phyloP scores from a whole-genome alignment of 192 early-diverging fungal species.

The Coemansia sp. region DNA sequence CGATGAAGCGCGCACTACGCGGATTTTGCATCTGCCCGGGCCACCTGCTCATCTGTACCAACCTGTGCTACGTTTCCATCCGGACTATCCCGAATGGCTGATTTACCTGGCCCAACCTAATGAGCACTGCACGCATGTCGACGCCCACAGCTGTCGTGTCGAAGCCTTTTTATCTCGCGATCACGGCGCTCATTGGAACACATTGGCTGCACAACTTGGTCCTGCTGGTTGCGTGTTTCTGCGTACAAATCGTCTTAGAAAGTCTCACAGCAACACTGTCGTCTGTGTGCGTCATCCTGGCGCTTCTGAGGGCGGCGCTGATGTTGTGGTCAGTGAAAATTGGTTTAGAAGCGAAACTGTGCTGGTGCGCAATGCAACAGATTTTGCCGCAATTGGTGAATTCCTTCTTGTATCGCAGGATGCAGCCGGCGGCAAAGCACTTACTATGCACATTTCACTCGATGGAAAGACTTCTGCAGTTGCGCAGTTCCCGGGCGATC shows the following conservation, averaged over 20 bases:
- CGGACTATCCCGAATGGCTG: conserved; percentile 75
- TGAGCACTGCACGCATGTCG: conserved; percentile 47
- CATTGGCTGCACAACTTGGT: conserved; percentile 42
- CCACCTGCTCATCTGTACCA: conserved; percentile 63
- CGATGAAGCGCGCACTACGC: conserved; percentile 61
- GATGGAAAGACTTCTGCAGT: conserved; percentile 69
- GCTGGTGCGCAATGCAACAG: conserved; percentile 70
- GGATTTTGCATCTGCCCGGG: conserved; percentile 58
- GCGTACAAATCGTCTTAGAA: conserved; percentile 53
- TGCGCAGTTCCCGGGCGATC: conserved; percentile 77
- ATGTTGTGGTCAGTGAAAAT: conserved; percentile 64
- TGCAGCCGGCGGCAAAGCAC: conserved; percentile 38
- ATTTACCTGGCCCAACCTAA: conserved; percentile 68
- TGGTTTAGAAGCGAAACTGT: conserved; percentile 53
- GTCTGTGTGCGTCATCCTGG: conserved; percentile 69
- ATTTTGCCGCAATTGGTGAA: conserved; percentile 75
- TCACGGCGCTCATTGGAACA: conserved; percentile 67
- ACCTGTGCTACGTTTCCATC: conserved; percentile 78
- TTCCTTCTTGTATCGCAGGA: conserved; percentile 76
- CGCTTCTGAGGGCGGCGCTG: conserved; percentile 21
- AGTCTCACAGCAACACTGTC: conserved; percentile 58
- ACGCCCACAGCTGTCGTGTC: conserved; percentile 63
- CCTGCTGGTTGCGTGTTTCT: conserved; percentile 48
- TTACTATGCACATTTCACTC: conserved; percentile 65
- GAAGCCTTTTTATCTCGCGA: conserved; percentile 71